Conservation (phyloP, 2,329 filamentous ascomycete species). For the Raffaelea ambrosiae region DNA sequence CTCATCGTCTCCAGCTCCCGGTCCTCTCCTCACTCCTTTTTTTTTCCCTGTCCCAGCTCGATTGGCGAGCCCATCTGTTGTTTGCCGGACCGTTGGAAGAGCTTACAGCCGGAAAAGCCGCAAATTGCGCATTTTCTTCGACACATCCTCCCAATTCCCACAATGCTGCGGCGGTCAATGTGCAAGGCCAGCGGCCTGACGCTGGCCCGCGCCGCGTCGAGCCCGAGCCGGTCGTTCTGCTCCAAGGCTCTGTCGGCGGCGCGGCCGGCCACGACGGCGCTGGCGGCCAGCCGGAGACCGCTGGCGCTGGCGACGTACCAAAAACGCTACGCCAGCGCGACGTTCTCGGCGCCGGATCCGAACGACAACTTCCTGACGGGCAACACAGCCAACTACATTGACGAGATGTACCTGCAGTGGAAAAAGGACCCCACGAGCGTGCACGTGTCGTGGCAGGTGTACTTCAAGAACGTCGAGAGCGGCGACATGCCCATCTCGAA, state of each 20-base stretch:
- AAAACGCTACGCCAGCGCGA: conserved; percentile 41
- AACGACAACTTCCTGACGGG: conserved; percentile 96
- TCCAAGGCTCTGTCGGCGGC: not conserved
- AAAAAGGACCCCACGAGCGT: conserved; percentile 88
- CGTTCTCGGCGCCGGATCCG: conserved; percentile 56
- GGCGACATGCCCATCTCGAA: conserved; percentile 97
- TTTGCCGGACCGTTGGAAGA: no score
- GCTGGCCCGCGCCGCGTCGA: conserved; percentile 6
- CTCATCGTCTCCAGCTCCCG: no score
- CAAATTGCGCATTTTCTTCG: not conserved
- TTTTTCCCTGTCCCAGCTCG: no score
- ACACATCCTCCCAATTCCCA: not conserved
- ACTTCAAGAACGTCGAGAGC: conserved; percentile 99
- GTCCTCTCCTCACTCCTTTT: no score
- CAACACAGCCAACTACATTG: conserved; percentile 97
- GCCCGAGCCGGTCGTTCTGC: conserved; percentile 2
- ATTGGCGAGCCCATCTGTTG: no score
- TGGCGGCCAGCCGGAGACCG: conserved; percentile 38
- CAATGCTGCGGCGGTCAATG: conserved; percentile 12
- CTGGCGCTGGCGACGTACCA: conserved; percentile 33
- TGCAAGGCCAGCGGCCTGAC: conserved; percentile 11
- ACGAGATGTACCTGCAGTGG: conserved; percentile 99
- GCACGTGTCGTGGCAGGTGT: conserved; percentile 97
- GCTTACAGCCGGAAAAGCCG: not conserved
- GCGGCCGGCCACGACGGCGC: conserved; percentile 9